Evolutionary conservation across 1,284 basidiomycete species (phyloP), one percentile per base, ranked within the genome.

Genomic region (Omphalotus olearius): DNA sequence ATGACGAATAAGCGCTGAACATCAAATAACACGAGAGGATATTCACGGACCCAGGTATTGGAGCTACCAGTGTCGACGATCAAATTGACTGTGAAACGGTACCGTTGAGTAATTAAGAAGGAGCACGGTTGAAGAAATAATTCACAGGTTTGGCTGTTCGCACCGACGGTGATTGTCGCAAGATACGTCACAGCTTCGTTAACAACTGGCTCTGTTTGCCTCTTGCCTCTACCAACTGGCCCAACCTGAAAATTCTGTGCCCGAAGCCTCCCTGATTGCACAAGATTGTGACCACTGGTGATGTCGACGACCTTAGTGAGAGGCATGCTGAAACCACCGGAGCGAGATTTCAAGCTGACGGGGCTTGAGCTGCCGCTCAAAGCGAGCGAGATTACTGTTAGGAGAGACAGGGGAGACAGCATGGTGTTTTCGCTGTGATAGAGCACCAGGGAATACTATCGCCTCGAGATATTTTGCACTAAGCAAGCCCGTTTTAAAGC

Each of bases 61-160:
- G 63, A 62, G 44, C 64, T 62, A 41, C 78, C 80, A 0, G 78
- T 82, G 54, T 83, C 81, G 39, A 83, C 36, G 76, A 54, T 82
- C 64, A 51, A 83, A 74, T 2, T 57, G 61, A 48, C 46, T 48
- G 37, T 13, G 2, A 23, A 18, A 16, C 7, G 9, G 3, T 17
- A 16, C 4, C 23, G 30, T 23, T 23, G 9, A 18, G 38, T n/a
- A 37, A 17, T 16, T 9, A 4, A 28, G 16, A 11, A 25, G 7
- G n/a, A 33, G 0, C 7, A 10, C 1, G 16, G 17, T 23, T 14
- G 4, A 1, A 13, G 30, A 33, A 20, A 18, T 13, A 6, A 23
- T 28, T 49, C 40, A 35, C 47, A 49, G 1, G 25, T 41, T 23
- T 49, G 39, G 26, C 42, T 42, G 17, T 42, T 28, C n/a, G 17